phyloP scores from a whole-genome alignment of 129 eudicot species.

The Smallanthus sonchifolius region DNA sequence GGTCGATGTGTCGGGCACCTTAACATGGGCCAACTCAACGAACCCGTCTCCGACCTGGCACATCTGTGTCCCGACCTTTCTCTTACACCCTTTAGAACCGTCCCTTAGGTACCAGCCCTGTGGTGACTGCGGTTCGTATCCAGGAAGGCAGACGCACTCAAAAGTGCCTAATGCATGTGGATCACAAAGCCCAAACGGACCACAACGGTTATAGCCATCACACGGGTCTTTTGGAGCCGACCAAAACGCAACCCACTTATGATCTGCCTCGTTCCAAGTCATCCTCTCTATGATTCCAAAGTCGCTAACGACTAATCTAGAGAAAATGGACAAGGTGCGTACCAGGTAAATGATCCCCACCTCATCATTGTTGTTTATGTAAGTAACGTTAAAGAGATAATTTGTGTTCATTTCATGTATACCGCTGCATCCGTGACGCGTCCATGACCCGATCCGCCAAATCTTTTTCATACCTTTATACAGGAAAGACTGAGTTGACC shows the following conservation, averaged over 20 bases:
- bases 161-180: slow-evolving; percentile 7
- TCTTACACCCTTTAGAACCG: slow-evolving; percentile 41
- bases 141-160: slow-evolving; percentile 41
- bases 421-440: slow-evolving; percentile 36
- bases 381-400: slow-evolving; percentile 16
- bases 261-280: slow-evolving; percentile 26
- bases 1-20: slow-evolving; percentile 42
- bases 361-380: slow-evolving; percentile 29
- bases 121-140: slow-evolving; percentile 35
- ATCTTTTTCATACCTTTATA: slow-evolving; percentile 17
- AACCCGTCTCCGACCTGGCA: slow-evolving; percentile 39
- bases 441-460: slow-evolving; percentile 50
- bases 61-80: slow-evolving; percentile 10
- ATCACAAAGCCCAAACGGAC: slow-evolving; percentile 37
- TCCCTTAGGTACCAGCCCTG: slow-evolving; percentile 48
- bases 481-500: slow-evolving; percentile 39
- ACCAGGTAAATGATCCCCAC: not conserved
- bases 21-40: slow-evolving; percentile 27
- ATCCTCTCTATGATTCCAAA: slow-evolving; percentile 26
- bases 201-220: slow-evolving; percentile 40
- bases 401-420: slow-evolving; percentile 16
- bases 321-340: slow-evolving; percentile 28
- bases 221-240: slow-evolving; percentile 36
- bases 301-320: slow-evolving; percentile 30
- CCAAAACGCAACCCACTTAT: slow-evolving; percentile 31